phyloP scores from a whole-genome alignment of 1,284 basidiomycete species.

The Ustilago vetiveriae region DNA sequence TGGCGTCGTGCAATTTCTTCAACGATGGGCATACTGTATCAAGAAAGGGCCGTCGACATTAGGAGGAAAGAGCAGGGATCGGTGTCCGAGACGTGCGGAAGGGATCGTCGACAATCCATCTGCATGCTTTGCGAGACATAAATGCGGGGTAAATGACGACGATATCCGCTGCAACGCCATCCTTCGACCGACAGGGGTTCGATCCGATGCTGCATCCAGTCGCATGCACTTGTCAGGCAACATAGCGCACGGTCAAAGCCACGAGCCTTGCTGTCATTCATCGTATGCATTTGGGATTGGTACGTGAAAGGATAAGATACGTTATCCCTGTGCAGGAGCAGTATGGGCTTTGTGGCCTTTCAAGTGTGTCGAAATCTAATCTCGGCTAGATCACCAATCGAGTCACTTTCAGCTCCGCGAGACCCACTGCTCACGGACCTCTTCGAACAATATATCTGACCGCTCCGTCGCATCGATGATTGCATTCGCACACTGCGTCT shows the following conservation, averaged over 20 bases:
- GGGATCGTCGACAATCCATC: background rate
- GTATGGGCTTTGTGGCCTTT: too few relatives aligned
- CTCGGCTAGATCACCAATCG: conserved; percentile 5
- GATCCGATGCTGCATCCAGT: background rate
- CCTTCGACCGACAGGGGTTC: background rate
- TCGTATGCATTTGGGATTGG: background rate
- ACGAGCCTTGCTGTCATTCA: background rate
- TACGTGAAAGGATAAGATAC: conserved; percentile 11
- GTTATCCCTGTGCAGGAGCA: too few relatives aligned
- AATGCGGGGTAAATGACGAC: conserved; percentile 32
- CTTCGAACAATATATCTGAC: too few relatives aligned
- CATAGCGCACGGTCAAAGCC: background rate
- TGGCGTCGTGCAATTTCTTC: too few relatives aligned
- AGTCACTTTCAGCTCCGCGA: conserved; percentile 3
- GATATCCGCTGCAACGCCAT: background rate
- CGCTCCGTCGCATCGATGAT: too few relatives aligned
- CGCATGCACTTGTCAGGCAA: background rate
- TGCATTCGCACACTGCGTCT: too few relatives aligned
- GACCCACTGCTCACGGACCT: too few relatives aligned
- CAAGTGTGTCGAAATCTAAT: conserved; percentile 4
- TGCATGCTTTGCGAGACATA: conserved; percentile 1
- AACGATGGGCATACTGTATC: too few relatives aligned
- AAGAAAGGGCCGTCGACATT: too few relatives aligned
- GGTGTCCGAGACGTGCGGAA: too few relatives aligned
- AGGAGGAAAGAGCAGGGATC: too few relatives aligned